Evolutionary conservation across 2,329 filamentous ascomycete species (phyloP).

Genomic region (Elsinoe fawcettii): DNA sequence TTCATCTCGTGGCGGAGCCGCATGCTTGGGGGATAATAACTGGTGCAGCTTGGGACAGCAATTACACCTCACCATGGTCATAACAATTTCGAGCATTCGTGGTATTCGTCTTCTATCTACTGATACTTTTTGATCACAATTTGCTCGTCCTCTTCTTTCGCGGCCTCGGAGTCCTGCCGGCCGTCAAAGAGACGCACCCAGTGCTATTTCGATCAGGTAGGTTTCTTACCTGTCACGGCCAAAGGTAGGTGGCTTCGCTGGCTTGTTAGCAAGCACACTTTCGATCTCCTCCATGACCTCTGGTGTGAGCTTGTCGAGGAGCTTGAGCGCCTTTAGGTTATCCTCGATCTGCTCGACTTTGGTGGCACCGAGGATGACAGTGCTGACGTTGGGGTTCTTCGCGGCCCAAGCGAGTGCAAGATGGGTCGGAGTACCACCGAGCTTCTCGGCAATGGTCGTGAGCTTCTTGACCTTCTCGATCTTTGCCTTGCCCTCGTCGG

Average conservation of each 20-base stretch:
- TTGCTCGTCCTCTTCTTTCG: conserved; percentile 9
- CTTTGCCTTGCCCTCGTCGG: conserved; percentile 44
- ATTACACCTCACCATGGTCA: too few relatives aligned
- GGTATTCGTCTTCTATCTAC: background rate
- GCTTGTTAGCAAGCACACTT: conserved; percentile 36
- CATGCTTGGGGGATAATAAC: background rate
- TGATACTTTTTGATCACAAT: conserved; percentile 3
- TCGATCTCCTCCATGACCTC: conserved; percentile 39
- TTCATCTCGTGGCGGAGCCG: conserved; percentile 5
- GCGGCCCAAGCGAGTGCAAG: conserved; percentile 53
- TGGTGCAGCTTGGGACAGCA: too few relatives aligned
- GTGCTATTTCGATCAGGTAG: background rate
- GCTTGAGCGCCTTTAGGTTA: conserved; percentile 40
- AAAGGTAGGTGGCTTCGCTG: conserved; percentile 26
- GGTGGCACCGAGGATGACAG: conserved; percentile 49
- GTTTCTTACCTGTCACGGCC: conserved; percentile 28
- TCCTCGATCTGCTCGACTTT: conserved; percentile 44
- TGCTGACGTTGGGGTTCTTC: conserved; percentile 52
- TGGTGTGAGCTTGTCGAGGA: conserved; percentile 33
- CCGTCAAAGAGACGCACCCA: conserved; percentile 7
- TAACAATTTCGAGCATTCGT: background rate
- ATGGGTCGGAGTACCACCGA: conserved; percentile 42
- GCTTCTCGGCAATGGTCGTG: conserved; percentile 42
- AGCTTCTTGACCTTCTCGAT: conserved; percentile 52
- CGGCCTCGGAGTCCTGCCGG: background rate